Base-by-base conservation (phyloP, 2,329 filamentous ascomycete species). In the Paecilomyces fulvus region DNA sequence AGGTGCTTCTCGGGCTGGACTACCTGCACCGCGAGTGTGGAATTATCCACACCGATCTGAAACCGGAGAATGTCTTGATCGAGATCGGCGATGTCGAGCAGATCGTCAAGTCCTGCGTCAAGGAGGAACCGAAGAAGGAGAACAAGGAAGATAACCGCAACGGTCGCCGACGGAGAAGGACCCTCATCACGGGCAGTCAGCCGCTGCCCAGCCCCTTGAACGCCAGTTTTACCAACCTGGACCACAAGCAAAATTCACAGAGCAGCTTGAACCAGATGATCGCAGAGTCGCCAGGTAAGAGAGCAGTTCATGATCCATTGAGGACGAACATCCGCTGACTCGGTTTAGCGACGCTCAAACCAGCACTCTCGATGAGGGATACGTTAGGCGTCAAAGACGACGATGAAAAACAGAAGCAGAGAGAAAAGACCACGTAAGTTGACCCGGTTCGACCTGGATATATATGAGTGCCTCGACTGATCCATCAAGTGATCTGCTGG, bases 31-130 rank as follows among this genome's bases (percentile, higher is more conserved):
- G 94, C 66, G 92, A 99, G 76, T 99, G 94, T 75, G 94, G 94
- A 69, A 97, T 99, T 76, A 96, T 99, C 68, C 94, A 99, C 75
- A 97, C 94, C 59, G 92, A 96, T 70, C 77, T 97, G 64, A 96
- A 99, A 75, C 94, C 94, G 51, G 94, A 99, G 72, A 99, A 99
- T 69, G 94, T 99, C 30, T 80, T 99, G 62, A 97, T 99, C 70
- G 94, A 99, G 76, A 97, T 99, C 68, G 94, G 94, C 63, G 94
- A 99, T 66, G 94, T 99, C 52, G 94, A 99, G 78, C 90, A 97
- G 74, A 97, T 97, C 60, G 94, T 99, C 57, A 92, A 96, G 75
- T 91, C 89, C 59, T 92, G 95, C 61, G 92, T 99, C 55, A 92
- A 96, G 74, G 89, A 86, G 52, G 71, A 75, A 56, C 67, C 76